A percentile compares a stretch with the other conserved stretches of the same genome.
phyloP scores from a whole-genome alignment of 2,329 filamentous ascomycete species.

The Penicillium sp. region DNA sequence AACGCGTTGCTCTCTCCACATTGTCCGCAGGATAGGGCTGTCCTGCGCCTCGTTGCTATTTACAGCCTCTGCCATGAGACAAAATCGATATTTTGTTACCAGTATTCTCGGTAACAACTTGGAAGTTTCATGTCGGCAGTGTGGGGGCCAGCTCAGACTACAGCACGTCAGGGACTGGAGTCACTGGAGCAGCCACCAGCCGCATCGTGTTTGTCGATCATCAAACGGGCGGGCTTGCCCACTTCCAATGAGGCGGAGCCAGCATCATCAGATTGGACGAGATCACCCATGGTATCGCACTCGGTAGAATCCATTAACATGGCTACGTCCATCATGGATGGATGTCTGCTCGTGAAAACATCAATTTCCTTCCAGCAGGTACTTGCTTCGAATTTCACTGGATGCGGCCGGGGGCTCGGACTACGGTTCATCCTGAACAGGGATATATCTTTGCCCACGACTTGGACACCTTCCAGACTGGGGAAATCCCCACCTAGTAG shows the following conservation, averaged over 20 bases:
- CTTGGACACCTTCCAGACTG: too few species aligned
- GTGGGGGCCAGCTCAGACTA: background rate
- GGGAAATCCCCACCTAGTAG: too few species aligned
- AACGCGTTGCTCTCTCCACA: background rate
- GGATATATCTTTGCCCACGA: too few species aligned
- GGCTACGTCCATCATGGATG: too few species aligned
- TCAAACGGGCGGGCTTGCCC: background rate
- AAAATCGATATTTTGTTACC: background rate
- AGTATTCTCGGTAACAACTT: background rate
- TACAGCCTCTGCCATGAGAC: background rate
- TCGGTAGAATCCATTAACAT: too few species aligned
- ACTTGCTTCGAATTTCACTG: too few species aligned
- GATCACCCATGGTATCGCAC: too few species aligned
- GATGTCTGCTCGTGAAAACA: too few species aligned
- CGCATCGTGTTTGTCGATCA: slow-evolving; percentile 8
- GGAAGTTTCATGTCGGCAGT: background rate
- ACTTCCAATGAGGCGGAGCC: background rate
- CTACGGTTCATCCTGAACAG: too few species aligned
- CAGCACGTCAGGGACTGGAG: background rate
- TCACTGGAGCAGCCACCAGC: slow-evolving; percentile 5
- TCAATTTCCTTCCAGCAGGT: too few species aligned
- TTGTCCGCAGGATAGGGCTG: background rate
- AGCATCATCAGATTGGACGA: too few species aligned
- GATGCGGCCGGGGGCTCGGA: too few species aligned
- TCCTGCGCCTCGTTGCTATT: background rate